Evolutionary conservation across 495 filamentous ascomycete genomes (phyloP), one percentile per base, ranked within the genome.

Genomic region (Xylaria castorea): DNA sequence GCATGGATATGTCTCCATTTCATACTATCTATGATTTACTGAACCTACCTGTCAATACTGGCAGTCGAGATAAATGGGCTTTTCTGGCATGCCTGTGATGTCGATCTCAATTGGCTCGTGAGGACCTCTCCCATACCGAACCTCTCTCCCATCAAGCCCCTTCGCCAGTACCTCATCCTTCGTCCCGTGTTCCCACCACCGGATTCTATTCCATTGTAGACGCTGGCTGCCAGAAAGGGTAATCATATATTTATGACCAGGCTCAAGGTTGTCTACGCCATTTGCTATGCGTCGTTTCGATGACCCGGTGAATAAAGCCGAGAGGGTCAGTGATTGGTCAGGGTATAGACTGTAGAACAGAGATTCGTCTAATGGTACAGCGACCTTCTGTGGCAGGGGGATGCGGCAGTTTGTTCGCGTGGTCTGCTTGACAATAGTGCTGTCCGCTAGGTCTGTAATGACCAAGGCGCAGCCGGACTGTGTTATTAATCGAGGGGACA

Each of bases 341-440:
- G 46, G 46, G 46, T 50, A 22, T 22, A 50, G 46, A 20, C 20
- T 50, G 20, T 50, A 22, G 20, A 50, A 50, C 5, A 50, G 18
- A 20, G 46, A 50, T 50, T 50, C 46, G 5, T 60, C 30, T 60
- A 60, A 60, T 36, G 27, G 18, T 20, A 36, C 57, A 1, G 32
- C 32, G 32, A 38, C 32, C 27, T 36, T 60, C 38, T 5, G 14
- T 60, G 32, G 57, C 57, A 18, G 12, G 57, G 57, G 57, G 57
- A 60, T 60, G 32, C 57, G 27, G 57, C 57, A 60, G 32, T 32
- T 60, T 50, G 57, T 60, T 60, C 57, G 27, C 30, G 14, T 60
- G 16, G 57, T 60, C 57, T 20, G 57, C 57, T 60, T 60, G 32
- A 20, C 32, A 32, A 60, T 8, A 16, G 27, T 60, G 32, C n/a